phyloP scores from a whole-genome alignment of 306 rosid genomes.

The Benincasa hispida region DNA sequence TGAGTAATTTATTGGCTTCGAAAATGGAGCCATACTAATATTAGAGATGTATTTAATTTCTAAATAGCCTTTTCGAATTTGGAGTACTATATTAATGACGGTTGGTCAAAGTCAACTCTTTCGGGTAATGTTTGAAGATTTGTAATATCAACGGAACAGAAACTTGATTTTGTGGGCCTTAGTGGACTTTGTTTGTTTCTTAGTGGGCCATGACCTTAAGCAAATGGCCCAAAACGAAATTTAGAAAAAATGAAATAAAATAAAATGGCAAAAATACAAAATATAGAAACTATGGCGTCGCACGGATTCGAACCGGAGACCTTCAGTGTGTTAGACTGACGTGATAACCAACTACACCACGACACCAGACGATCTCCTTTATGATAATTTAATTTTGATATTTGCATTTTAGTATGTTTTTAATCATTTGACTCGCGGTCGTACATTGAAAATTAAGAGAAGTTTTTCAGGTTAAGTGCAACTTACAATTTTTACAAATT shows the following conservation, averaged over 20 bases:
- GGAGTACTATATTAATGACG: background rate
- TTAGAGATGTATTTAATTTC: background rate
- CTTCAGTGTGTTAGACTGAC: conserved; percentile 95
- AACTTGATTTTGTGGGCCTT: background rate
- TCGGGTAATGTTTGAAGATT: background rate
- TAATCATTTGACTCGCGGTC: too few species aligned
- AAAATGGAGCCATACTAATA: background rate
- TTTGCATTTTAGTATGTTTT: too few species aligned
- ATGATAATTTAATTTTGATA: too few species aligned
- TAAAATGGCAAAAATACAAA: background rate
- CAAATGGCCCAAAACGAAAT: background rate
- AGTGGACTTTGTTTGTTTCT: background rate
- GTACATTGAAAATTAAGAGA: too few species aligned
- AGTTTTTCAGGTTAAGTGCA: too few species aligned
- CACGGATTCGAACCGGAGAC: conserved; percentile 34
- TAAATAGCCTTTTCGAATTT: background rate
- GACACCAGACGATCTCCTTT: background rate
- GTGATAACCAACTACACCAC: conserved; percentile 87
- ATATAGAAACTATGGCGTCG: background rate
- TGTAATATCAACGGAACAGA: background rate
- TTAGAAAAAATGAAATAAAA: background rate
- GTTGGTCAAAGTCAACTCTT: conserved; percentile 4
- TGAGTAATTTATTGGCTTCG: background rate
- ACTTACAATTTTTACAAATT: too few species aligned
- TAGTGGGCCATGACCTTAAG: background rate